Base-by-base conservation (phyloP, 1,139 yeast genomes). In the Taphrina wiesneri region DNA sequence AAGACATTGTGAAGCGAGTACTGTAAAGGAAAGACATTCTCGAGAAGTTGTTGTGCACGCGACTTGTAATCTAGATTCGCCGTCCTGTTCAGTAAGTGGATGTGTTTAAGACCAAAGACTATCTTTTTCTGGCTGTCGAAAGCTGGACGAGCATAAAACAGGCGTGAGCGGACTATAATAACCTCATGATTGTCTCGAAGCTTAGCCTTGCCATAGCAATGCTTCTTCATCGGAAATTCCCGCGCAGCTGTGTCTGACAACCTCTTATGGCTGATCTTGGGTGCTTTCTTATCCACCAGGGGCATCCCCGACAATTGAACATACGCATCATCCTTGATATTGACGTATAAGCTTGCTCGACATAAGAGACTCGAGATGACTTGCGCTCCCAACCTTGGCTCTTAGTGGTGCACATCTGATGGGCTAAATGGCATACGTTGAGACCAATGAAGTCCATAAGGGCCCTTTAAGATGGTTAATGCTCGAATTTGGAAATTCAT, bases 21-120 rank as follows among this genome's bases (percentile, higher is more conserved):
- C 43, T 68, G 70, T 53, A 59, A 52, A 3, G 71, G 70, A 62
- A 70, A 70, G 19, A 70, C 65, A 26, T 65, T 28, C 39, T 51
- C 43, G 23, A 70, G 45, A 9, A 69, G 26, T 19, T 17, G 26
- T 32, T 67, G 65, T 7, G 69, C 66, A 11, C 59, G 62, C 15
- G 17, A 45, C 3, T 52, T 5, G n/a, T 45, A 17, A 3, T 11
- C 32, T 13, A 56, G 26, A 15, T 53, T 53, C 17, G 32, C 6
- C 26, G 39, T 60, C 17, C 65, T 43, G 15, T 45, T 45, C 19
- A 69, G 54, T 26, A 52, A 28, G 28, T 57, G 67, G 5, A 54
- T 53, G 28, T 45, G 46, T 21, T 32, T 41, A 11, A 54, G 36
- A n/a, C 70, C 70, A 26, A 64, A 60, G 9, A 28, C 30, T 26